Percentiles rank a stretch among this genome's conserved stretches.
Conservation (phyloP, 345 rosid genomes). For the Eucalyptus coolabah region DNA sequence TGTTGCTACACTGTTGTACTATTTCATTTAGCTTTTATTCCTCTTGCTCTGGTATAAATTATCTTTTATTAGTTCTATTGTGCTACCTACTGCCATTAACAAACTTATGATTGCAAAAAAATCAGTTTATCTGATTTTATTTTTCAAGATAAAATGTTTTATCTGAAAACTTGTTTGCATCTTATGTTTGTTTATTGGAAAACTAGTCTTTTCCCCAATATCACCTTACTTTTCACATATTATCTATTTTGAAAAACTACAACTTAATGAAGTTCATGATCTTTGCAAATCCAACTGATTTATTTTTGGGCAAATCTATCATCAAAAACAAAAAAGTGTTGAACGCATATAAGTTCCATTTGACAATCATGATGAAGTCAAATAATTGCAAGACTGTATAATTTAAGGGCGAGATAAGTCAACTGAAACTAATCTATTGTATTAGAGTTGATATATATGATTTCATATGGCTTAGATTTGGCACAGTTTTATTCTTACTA, state of each 20-base stretch:
- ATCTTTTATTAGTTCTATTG: not conserved
- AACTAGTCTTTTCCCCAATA: not conserved
- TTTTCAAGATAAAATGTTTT: not conserved
- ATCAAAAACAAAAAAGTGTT: not conserved
- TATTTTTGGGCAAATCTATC: not conserved
- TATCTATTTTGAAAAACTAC: not conserved
- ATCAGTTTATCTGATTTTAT: not conserved
- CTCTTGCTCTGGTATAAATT: not conserved
- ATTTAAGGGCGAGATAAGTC: not conserved
- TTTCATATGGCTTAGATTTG: not conserved
- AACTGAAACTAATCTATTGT: not conserved
- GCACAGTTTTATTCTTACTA: not conserved
- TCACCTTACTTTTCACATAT: not conserved
- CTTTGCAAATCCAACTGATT: not conserved
- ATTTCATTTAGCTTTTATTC: not conserved
- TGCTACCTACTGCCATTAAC: not conserved
- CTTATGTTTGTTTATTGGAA: not conserved
- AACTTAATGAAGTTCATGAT: not conserved
- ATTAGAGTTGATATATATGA: not conserved
- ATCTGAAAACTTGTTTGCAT: not conserved
- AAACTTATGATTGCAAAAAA: not conserved
- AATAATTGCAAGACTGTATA: not conserved
- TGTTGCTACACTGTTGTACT: not conserved
- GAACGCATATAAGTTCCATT: not conserved
- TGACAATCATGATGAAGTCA: not conserved